Base-by-base conservation (phyloP, 257 asterid genomes). In the Solanum medicagineum region DNA sequence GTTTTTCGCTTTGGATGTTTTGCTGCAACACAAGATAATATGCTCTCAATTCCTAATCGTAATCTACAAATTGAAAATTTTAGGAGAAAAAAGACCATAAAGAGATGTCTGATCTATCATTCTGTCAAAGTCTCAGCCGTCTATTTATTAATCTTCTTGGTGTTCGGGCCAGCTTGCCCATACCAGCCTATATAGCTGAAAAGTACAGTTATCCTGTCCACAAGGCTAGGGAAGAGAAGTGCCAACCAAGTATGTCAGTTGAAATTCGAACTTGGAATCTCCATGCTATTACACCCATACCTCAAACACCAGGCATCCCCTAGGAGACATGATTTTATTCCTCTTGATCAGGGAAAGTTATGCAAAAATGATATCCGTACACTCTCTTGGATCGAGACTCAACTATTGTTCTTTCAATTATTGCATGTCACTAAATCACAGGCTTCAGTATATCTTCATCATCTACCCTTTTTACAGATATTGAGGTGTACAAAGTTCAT, bases 1-100 rank as follows among this genome's bases (percentile, higher is more conserved):
- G 86, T 85, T 87, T 91, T 91, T 80, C 97, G 87, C 14, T 91
- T 90, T 85, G 95, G 97, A 88, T 94, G 94, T 82, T 92, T 94
- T 62, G 92, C 99, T 95, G 92, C 90, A 71, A 85, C 20, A 69
- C 80, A 71, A 57, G 74, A 84, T 55, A 82, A 86, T 73, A 85
- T 8, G 77, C 60, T 45, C 69, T 71, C 68, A 85, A 73, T 55
- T 84, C 40, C 74, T 85, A 83, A 42, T 70, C 84, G 29, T 53
- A 49, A 79, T 79, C 53, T 79, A 54, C 16, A 79, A 53, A 49
- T 29, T 47, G 84, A 14, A 84, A 88, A 51, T 47, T 70, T 49
- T 16, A 53, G 86, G 84, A 26, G 45, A 85, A 84, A 84, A 80
- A 85, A 42, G 32, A 32, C 24, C 19, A 40, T 12, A 71, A 79